Base-by-base conservation (phyloP, 2,329 filamentous ascomycete species). In the Xylaria sp. region DNA sequence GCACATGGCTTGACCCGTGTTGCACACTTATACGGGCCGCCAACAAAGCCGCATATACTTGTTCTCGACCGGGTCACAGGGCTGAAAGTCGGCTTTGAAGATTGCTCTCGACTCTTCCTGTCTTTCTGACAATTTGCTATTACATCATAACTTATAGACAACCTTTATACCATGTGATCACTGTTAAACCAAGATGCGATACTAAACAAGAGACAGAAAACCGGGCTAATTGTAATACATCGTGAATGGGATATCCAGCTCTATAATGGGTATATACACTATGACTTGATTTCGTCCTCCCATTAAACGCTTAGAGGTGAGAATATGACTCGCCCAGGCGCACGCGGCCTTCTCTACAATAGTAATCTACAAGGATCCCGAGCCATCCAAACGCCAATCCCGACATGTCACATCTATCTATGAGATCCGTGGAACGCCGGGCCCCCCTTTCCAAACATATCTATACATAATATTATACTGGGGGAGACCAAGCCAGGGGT, bases 241-340 rank as follows among this genome's bases (percentile, higher is more conserved):
- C 23, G 51, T 46, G 31, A 36, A 59, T 65, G 36, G 46, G 26
- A 48, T 48, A n/a, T 48, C 33, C 49, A 67, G 20, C 58, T 68
- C 62, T 68, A 68, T 70, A 53, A 60, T 63, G 65, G 68, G 68
- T 70, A 70, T 68, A 68, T 68, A 60, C 31, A 48, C 46, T 51
- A 65, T 42, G 42, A 11, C 57, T 44, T 59, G 17, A 7, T 56
- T 20, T 53, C 40, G 46, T 51, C 65, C 51, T 57, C 42, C 53
- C 23, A 31, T 57, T 48, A 59, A 28, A 58, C 28, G 38, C 36
- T 67, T 54, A 44, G 60, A 69, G 65, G 51, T 65, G 65, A 38
- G 65, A 70, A 67, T 65, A 51, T 48, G 64, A 59, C 61, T 64
- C 42, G 26, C 38, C 6, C n/a, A 63, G 46, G 42, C 26, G n/a